Percentiles rank a stretch among this genome's conserved stretches.
Conservation (phyloP, 257 asterid species). For the Solanum neorickii region DNA sequence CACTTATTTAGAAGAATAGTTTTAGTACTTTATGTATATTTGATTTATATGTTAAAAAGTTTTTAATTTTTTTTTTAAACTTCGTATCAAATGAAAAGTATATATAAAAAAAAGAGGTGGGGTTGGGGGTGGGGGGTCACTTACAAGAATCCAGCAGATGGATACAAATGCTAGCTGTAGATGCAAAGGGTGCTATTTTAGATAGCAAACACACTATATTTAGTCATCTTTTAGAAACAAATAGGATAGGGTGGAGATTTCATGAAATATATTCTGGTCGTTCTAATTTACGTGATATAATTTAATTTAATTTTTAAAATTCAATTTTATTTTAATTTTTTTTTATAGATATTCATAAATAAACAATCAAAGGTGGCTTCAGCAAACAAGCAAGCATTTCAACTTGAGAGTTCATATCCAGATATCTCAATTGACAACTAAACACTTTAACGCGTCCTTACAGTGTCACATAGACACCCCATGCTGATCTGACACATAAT, state of each 20-base stretch:
- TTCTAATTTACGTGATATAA: not conserved
- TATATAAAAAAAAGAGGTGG: not conserved
- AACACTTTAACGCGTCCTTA: not conserved
- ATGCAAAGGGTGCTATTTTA: not conserved
- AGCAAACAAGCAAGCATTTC: not conserved
- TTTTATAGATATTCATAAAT: not conserved
- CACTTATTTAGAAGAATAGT: no score
- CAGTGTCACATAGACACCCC: not conserved
- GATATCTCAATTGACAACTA: not conserved
- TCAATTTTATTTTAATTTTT: no score
- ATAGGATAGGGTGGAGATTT: not conserved
- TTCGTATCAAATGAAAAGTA: not conserved
- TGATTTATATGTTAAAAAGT: not conserved
- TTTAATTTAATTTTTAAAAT: not conserved
- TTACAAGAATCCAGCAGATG: not conserved
- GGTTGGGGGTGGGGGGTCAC: no score
- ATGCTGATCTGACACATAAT: not conserved
- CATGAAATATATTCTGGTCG: not conserved
- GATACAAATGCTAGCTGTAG: not conserved
- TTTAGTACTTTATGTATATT: not conserved
- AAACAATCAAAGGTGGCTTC: no score
- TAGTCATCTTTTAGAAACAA: not conserved
- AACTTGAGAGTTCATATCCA: not conserved
- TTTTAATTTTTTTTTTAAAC: not conserved
- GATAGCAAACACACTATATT: not conserved